Evolutionary conservation across 306 rosid genomes (phyloP).

Genomic region (barrel medic (Medicago truncatula)): DNA sequence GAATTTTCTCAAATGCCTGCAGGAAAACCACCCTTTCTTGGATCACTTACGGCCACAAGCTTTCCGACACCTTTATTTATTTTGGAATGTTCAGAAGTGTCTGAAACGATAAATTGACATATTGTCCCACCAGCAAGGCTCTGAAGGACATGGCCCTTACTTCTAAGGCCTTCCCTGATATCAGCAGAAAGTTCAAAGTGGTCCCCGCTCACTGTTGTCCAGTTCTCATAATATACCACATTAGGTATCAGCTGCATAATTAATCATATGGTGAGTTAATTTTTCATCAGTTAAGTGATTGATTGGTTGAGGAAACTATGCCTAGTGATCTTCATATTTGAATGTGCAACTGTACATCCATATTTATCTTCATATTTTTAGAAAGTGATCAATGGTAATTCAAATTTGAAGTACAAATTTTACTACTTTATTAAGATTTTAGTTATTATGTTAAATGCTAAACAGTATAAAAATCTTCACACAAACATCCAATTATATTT

Average conservation of each 20-base stretch:
- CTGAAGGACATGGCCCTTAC: conserved; percentile 77
- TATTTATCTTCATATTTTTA: too few relatives aligned
- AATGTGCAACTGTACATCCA: too few relatives aligned
- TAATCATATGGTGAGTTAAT: conserved; percentile 26
- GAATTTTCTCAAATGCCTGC: conserved; percentile 62
- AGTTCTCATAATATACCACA: conserved; percentile 73
- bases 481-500: too few relatives aligned
- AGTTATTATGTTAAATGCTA: too few relatives aligned
- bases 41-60: conserved; percentile 90
- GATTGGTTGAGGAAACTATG: too few relatives aligned
- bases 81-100: not conserved
- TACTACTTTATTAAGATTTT: too few relatives aligned
- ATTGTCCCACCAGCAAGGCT: conserved; percentile 67
- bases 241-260: conserved; percentile 73
- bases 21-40: conserved; percentile 90
- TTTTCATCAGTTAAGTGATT: not conserved
- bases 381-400: too few relatives aligned
- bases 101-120: conserved; percentile 66
- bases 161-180: conserved; percentile 60
- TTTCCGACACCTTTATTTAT: conserved; percentile 40
- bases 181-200: conserved; percentile 66
- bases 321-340: too few relatives aligned
- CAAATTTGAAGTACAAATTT: too few relatives aligned
- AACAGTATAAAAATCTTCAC: too few relatives aligned
- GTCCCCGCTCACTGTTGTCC: conserved; percentile 75